phyloP scores from a whole-genome alignment of 768 basidiomycete genomes.

The Clitopilus hobsonii region DNA sequence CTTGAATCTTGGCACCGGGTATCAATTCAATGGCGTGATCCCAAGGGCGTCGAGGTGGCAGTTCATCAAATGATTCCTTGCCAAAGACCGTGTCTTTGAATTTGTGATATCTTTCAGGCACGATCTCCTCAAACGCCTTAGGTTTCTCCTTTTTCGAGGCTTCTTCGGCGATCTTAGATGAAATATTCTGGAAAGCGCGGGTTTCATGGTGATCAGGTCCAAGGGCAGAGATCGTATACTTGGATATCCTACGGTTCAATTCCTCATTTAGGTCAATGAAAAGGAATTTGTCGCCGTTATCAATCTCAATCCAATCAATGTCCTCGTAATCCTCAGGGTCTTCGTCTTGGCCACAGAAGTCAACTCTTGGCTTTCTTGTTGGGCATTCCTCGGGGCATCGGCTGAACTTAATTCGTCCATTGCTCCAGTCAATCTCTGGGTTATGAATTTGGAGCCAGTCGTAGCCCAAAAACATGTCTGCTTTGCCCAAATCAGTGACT shows the following conservation, averaged over 20 bases:
- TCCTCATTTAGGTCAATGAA: background rate
- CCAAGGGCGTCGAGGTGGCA: conserved; percentile 25
- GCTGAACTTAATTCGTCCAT: conserved; percentile 8
- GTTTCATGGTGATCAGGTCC: too few relatives aligned
- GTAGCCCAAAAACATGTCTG: conserved; percentile 9
- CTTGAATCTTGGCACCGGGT: conserved; percentile 19
- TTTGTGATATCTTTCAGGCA: conserved; percentile 2
- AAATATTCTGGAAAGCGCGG: background rate
- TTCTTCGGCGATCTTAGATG: background rate
- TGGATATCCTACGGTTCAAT: background rate
- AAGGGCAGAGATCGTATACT: too few relatives aligned
- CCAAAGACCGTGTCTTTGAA: conserved; percentile 9
- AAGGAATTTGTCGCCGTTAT: background rate
- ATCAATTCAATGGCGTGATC: conserved; percentile 31
- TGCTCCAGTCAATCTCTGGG: conserved; percentile 13
- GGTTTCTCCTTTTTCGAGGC: conserved; percentile 3
- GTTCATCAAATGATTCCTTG: conserved; percentile 12
- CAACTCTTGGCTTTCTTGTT: background rate
- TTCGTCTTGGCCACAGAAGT: background rate
- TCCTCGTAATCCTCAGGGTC: conserved; percentile 3
- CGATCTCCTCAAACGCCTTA: background rate
- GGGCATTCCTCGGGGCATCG: conserved; percentile 7
- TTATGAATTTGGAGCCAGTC: conserved; percentile 19
- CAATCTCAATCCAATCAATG: too few relatives aligned
- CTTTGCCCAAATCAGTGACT: conserved; percentile 15